Conservation (phyloP, 2,329 filamentous ascomycete species). For the Sclerotinia borealis region DNA sequence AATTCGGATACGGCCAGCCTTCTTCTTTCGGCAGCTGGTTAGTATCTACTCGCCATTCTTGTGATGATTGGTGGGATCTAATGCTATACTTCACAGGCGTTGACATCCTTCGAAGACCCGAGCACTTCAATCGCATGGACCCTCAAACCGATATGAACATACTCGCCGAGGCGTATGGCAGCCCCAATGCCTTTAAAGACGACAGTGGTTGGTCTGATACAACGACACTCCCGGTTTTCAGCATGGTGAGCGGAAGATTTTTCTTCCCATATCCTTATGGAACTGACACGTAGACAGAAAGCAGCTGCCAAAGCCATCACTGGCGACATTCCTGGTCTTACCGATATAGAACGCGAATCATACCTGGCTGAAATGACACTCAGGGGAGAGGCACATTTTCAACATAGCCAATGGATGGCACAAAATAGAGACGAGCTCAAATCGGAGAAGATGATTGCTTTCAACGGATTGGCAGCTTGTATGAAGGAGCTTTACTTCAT, state of each 20-base stretch:
- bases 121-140: slow-evolving; percentile 10
- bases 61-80: background rate
- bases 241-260: slow-evolving; percentile 13
- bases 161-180: slow-evolving; percentile 3
- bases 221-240: slow-evolving; percentile 1
- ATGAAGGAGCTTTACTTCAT: slow-evolving; percentile 5
- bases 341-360: background rate
- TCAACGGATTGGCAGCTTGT: background rate
- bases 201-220: slow-evolving; percentile 1
- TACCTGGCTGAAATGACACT: background rate
- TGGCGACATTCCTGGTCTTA: background rate
- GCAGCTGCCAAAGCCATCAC: slow-evolving; percentile 3
- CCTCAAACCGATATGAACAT: slow-evolving; percentile 10
- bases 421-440: background rate
- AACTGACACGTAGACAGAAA: background rate
- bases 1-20: slow-evolving; percentile 18
- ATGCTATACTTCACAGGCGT: background rate
- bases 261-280: no score
- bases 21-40: slow-evolving; percentile 19
- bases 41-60: background rate
- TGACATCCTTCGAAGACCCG: slow-evolving; percentile 5
- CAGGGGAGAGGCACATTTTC: slow-evolving; percentile 1
- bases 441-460: slow-evolving; percentile 2
- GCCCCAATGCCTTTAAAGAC: slow-evolving; percentile 3
- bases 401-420: slow-evolving; percentile 1